Conservation (phyloP, 2,329 filamentous ascomycete genomes). For the Penicillium psychrosexuale region DNA sequence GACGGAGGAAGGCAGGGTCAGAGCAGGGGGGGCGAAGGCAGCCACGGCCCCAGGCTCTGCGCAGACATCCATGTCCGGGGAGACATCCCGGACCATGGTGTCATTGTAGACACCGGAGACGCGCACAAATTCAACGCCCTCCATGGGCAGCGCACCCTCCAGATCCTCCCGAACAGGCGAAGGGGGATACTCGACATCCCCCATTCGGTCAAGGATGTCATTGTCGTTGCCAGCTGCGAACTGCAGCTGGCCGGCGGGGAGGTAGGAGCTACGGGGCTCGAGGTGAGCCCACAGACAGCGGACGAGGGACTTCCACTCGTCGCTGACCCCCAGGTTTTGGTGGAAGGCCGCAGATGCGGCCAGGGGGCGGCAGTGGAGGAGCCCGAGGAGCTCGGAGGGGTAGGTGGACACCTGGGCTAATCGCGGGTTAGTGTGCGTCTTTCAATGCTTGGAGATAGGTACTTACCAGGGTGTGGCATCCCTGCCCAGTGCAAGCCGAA, state of each 20-base stretch:
- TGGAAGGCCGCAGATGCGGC: background rate
- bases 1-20: background rate
- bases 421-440: background rate
- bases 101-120: background rate
- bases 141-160: background rate
- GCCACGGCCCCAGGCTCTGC: background rate
- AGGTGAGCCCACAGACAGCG: background rate
- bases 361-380: background rate
- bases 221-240: background rate
- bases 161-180: background rate
- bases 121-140: background rate
- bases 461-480: background rate
- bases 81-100: background rate
- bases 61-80: constrained; percentile 3
- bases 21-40: background rate
- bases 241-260: background rate
- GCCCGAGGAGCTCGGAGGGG: background rate
- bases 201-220: background rate
- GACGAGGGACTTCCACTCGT: background rate
- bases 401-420: background rate
- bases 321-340: background rate
- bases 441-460: background rate
- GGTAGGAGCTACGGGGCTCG: background rate
- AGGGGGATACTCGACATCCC: background rate
- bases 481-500: constrained; percentile 8